Evolutionary conservation across 2,329 filamentous ascomycete species (phyloP), one percentile per base, ranked within the genome.

Genomic region (Epicoccum nigrum): DNA sequence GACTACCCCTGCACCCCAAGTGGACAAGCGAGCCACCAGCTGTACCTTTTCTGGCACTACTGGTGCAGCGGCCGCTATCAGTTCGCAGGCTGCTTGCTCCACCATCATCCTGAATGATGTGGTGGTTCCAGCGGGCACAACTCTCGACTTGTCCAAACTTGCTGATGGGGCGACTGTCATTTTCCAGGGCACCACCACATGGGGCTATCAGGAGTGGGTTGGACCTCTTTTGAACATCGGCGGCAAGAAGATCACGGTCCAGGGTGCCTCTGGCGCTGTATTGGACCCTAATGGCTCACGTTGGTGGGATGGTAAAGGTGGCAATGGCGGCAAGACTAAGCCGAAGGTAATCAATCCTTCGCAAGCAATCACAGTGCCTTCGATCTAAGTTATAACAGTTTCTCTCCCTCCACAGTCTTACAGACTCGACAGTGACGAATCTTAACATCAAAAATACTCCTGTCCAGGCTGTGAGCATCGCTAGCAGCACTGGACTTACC

Each of bases 141-240:
- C 83, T 1, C 76, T 87, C 1, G 82, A 86, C 62, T 67, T 86
- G 51, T 82, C 82, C 9, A 70, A 73, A 9, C 75, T 86, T 25
- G 75, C 75, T 0, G 65, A 72, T 16, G 79, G 76, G 54, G 83
- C 82, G 13, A 77, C 70, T 49, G 77, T 87, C 54, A 82, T 81
- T 61, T 88, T 89, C 69, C 69, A 82, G 48, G 86, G 86, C 27
- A 82, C 77, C 15, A 89, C 86, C 8, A 84, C 82, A 41, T 89
- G 85, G 64, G 86, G 79, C 15, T 88, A 87, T 72, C 74, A 82
- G 52, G 81, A 86, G 61, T 89, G 86, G 86, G 68, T 69, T 0
- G 86, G 86, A 0, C 86, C 86, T 33, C 75, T 89, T 4, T 77
- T 89, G 57, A 77, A 78, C 30, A 76, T 88, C 54, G 79, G 79